Evolutionary conservation across 2,329 filamentous ascomycete species (phyloP).

Genomic region (Nemania bipapillata): DNA sequence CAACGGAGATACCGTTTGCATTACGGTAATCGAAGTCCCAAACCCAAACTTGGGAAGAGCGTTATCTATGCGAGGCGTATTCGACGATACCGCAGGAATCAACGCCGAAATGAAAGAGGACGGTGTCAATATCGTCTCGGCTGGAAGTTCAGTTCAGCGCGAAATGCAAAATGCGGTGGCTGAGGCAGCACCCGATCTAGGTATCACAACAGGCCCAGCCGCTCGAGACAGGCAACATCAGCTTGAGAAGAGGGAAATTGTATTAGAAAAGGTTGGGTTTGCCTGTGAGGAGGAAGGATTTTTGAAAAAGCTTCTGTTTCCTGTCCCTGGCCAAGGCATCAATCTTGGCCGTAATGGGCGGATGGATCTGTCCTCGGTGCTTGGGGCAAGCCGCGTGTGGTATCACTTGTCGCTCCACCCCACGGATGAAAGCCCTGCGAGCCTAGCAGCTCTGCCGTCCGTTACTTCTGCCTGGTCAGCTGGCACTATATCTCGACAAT

Average conservation of each 20-base stretch:
- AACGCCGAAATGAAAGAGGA: slow-evolving; percentile 98
- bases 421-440: slow-evolving; percentile 83
- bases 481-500: slow-evolving; percentile 87
- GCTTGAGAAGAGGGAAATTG: slow-evolving; percentile 81
- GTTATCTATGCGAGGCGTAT: slow-evolving; percentile 86
- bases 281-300: slow-evolving; percentile 86
- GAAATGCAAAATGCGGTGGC: slow-evolving; percentile 87
- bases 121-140: slow-evolving; percentile 78
- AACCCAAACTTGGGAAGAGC: slow-evolving; percentile 84
- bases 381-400: slow-evolving; percentile 91
- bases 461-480: slow-evolving; percentile 91
- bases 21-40: slow-evolving; percentile 89
- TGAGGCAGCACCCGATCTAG: slow-evolving; percentile 81
- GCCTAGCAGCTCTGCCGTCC: slow-evolving; percentile 75
- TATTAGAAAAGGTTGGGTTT: slow-evolving; percentile 87
- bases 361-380: slow-evolving; percentile 77
- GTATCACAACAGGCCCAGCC: slow-evolving; percentile 73
- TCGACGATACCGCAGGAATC: slow-evolving; percentile 92
- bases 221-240: slow-evolving; percentile 80
- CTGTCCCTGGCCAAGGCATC: slow-evolving; percentile 80
- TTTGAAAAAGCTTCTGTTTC: slow-evolving; percentile 82
- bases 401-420: slow-evolving; percentile 93
- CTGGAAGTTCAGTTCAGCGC: slow-evolving; percentile 82
- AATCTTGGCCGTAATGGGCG: slow-evolving; percentile 80
- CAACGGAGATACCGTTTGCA: slow-evolving; percentile 82